Base-by-base conservation (phyloP, 768 basidiomycete species). In the Boletellus emodensis region DNA sequence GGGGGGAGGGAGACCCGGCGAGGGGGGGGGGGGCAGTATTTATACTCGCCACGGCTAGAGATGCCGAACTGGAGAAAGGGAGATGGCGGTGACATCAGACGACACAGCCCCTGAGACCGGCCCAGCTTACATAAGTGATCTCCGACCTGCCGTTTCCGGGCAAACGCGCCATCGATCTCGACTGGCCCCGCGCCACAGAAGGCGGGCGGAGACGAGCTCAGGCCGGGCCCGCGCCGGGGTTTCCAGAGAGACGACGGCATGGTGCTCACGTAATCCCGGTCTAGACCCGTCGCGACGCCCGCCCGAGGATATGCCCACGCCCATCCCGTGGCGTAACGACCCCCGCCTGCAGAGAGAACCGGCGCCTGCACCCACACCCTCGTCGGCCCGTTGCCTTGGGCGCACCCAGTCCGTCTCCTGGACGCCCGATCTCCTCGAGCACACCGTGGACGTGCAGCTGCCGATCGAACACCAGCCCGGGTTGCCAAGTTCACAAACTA, bases 1-100 rank as follows among this genome's bases (percentile, higher is more conserved):
- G 41, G 43, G 40, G 43, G 49, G 51, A 49, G 42, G 39, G 35
- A 51, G 52, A 53, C 47, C 28, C 46, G 37, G 28, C 5, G 24
- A 26, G 17, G 46, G 34, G 38, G 40, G 44, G 44, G 15, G 2
- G 53, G 46, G 44, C 36, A 33, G 56, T 52, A 62, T 67, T 67
- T 69, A 69, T 67, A 67, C 45, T 56, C 45, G 38, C 42, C 38
- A 40, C 55, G 61, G 56, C 38, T 57, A 67, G 52, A 6, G 36
- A 40, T 61, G 49, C 64, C 64, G 60, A 60, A 58, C 54, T 58
- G 24, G 58, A 64, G 58, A 60, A 61, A 52, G 61, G 60, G 55
- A 52, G 49, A 62, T 66, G 58, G 51, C 45, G 56, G 63, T 67
- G 67, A 67, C 66, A 69, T 69, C 67, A 69, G 61, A 59, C 46